Percentiles rank a stretch among this genome's conserved stretches.
Evolutionary conservation across 208 protist species (phyloP).

Genomic region (Trypanosoma cruzi): DNA sequence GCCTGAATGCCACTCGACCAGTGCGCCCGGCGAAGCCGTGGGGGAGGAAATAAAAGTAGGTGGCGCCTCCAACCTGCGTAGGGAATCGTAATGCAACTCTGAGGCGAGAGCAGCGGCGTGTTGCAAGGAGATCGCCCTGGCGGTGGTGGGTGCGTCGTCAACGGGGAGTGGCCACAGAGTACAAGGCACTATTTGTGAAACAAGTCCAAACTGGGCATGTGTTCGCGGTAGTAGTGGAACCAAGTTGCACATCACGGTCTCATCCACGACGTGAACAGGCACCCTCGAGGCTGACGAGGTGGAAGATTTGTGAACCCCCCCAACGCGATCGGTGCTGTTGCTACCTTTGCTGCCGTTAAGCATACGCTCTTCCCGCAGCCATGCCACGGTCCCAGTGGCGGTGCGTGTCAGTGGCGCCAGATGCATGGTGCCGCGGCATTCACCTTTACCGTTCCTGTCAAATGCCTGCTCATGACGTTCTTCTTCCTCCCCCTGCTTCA

Average conservation of each 20-base stretch:
- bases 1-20: constrained; percentile 70
- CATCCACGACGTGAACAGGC: constrained; percentile 42
- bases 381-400: background rate
- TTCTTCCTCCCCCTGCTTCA: background rate
- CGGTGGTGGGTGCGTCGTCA: background rate
- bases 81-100: constrained; percentile 8
- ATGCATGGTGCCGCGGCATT: background rate
- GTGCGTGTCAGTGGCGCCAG: background rate
- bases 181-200: constrained; percentile 68
- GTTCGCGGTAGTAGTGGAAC: constrained; percentile 60
- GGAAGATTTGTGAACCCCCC: background rate
- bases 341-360: background rate
- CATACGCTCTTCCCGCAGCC: background rate
- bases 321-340: background rate
- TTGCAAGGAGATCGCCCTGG: constrained; percentile 7
- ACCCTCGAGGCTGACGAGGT: background rate
- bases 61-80: background rate
- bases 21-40: constrained; percentile 20
- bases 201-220: constrained; percentile 48
- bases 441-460: background rate
- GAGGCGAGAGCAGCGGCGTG: constrained; percentile 6
- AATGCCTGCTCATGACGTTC: background rate
- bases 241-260: constrained; percentile 63
- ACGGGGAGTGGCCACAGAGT: constrained; percentile 24
- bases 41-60: background rate